These are phyloP conservation scores for Borealophlyctis nickersoniae DNA, from an alignment of 192 early-diverging fungal genomes.

Conservation along the genomic window DNA sequence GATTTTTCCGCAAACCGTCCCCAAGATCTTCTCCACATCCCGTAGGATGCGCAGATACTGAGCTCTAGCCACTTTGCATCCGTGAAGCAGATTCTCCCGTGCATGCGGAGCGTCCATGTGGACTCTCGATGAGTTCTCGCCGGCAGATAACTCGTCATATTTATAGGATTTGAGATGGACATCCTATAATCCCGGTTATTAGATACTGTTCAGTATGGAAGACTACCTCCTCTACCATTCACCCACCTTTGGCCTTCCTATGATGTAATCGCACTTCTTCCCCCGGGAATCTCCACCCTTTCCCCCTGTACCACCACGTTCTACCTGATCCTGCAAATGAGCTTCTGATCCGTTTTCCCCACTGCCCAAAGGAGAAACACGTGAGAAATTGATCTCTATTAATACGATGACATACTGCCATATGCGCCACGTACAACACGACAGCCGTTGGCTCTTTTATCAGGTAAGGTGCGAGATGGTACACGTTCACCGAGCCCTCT, in stretches of 20 bases:
- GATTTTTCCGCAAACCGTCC: not conserved
- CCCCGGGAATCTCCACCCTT: conserved; percentile 1
- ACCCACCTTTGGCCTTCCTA: not conserved
- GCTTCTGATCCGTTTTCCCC: not conserved
- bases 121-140: conserved; percentile 1
- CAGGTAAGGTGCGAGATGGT: not conserved
- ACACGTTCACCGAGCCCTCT: not conserved
- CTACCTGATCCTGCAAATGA: not conserved
- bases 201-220: no score
- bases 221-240: not conserved
- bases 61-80: not conserved
- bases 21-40: conserved; percentile 1
- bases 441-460: no score
- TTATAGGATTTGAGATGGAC: not conserved
- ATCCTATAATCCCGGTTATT: no score
- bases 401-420: no score
- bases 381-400: no score
- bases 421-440: no score
- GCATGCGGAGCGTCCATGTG: not conserved
- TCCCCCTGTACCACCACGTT: not conserved
- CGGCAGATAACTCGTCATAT: conserved; percentile 5
- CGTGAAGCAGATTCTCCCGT: not conserved
- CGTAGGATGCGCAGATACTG: not conserved
- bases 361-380: no score
- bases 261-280: conserved; percentile 6